Percentiles rank a stretch among this genome's conserved stretches.
Evolutionary conservation across 345 rosid species (phyloP).

Genomic region (Salix brachista): DNA sequence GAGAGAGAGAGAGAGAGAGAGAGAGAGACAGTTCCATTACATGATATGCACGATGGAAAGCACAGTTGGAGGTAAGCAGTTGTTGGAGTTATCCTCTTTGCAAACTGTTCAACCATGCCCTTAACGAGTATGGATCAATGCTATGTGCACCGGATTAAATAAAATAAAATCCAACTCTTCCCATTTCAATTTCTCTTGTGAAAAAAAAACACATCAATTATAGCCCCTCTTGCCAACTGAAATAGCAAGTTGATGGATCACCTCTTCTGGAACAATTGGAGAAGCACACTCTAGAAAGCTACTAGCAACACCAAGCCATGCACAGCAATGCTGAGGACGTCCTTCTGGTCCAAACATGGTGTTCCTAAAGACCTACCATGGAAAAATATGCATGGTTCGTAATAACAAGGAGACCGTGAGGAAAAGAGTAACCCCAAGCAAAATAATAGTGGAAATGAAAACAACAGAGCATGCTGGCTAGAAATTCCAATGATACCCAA

Average conservation of each 20-base stretch:
- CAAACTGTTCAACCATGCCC: neutral
- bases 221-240: neutral
- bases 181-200: neutral
- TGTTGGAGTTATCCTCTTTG: no score
- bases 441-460: neutral
- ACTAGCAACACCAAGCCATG: conserved; percentile 99
- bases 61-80: neutral
- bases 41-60: neutral
- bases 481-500: neutral
- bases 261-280: conserved; percentile 93
- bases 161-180: neutral
- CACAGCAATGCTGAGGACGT: conserved; percentile 99
- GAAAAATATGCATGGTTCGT: neutral
- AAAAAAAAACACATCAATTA: neutral
- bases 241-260: conserved; percentile 15
- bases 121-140: neutral
- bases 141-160: neutral
- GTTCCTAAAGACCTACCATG: conserved; percentile 81
- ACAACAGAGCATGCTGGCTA: neutral
- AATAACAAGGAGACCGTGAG: neutral
- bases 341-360: conserved; percentile 99
- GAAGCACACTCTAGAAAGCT: conserved; percentile 98
- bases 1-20: no score
- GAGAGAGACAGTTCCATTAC: no score
- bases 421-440: neutral